These are phyloP conservation scores for Phragmites australis DNA, from an alignment of 176 grass and related monocot species.

Conservation along the genomic window DNA sequence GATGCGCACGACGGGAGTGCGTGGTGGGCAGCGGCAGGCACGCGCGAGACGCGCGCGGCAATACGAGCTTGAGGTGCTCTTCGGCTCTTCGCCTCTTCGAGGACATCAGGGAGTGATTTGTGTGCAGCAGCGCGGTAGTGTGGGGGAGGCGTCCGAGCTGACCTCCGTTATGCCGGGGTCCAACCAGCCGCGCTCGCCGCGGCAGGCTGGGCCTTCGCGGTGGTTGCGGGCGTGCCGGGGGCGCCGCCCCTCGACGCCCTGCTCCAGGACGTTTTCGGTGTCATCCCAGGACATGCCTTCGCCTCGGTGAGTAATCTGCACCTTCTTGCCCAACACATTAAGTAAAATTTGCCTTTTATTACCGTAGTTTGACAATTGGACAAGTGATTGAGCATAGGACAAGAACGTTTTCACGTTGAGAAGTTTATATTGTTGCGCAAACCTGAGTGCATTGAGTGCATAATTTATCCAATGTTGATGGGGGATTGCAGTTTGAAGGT, in stretches of 20 bases:
- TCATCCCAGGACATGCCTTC: conserved; percentile 83
- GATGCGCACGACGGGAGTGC: too few relatives aligned
- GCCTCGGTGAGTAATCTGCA: conserved; percentile 63
- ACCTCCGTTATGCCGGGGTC: conserved; percentile 86
- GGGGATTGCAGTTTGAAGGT: not conserved
- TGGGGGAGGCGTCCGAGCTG: conserved; percentile 87
- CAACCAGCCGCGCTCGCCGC: conserved; percentile 69
- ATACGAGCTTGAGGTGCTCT: too few relatives aligned
- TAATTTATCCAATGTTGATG: not conserved
- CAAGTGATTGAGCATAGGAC: not conserved
- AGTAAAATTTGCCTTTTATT: not conserved
- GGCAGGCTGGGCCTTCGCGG: conserved; percentile 36
- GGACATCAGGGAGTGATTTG: too few relatives aligned
- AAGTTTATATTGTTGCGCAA: not conserved
- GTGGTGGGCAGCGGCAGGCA: too few relatives aligned
- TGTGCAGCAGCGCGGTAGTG: conserved; percentile 65
- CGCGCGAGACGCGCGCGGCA: too few relatives aligned
- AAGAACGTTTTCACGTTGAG: not conserved
- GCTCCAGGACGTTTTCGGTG: conserved; percentile 46
- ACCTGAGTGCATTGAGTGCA: not conserved
- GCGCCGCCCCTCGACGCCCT: conserved; percentile 56
- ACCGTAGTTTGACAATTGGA: not conserved
- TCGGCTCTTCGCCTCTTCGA: too few relatives aligned
- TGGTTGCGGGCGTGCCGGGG: conserved; percentile 19
- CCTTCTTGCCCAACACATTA: not conserved